Evolutionary conservation across 2,329 filamentous ascomycete species (phyloP).

Genomic region (Botrytis fabae): DNA sequence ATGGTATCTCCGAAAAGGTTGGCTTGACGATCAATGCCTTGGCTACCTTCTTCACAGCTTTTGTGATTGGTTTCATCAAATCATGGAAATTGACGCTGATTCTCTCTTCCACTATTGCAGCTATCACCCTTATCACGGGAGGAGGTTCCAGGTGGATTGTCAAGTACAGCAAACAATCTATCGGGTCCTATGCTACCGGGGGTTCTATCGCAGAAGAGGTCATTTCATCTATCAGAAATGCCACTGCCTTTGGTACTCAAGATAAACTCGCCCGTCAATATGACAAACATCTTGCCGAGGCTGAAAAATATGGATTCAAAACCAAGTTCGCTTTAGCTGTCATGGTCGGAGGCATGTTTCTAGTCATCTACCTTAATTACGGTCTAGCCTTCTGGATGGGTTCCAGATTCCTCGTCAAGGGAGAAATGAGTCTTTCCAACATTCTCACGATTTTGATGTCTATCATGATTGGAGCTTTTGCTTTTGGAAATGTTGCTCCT

Average conservation of each 20-base stretch:
- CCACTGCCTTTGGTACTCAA: conserved; percentile 90
- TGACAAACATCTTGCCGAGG: conserved; percentile 69
- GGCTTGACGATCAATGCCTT: conserved; percentile 73
- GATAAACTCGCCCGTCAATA: conserved; percentile 88
- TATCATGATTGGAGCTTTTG: conserved; percentile 91
- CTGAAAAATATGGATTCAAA: conserved; percentile 74
- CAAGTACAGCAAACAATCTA: conserved; percentile 74
- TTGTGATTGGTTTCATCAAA: conserved; percentile 85
- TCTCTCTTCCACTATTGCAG: conserved; percentile 76
- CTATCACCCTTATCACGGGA: conserved; percentile 77
- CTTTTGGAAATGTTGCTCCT: conserved; percentile 82
- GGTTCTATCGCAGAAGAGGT: conserved; percentile 93
- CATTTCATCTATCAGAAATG: conserved; percentile 88
- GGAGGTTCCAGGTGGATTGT: conserved; percentile 72
- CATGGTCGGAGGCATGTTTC: conserved; percentile 84
- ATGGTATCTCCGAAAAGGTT: conserved; percentile 90
- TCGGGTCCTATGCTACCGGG: conserved; percentile 78
- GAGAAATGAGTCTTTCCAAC: conserved; percentile 64
- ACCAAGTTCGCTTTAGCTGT: conserved; percentile 70
- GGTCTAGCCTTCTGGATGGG: conserved; percentile 88
- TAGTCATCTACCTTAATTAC: conserved; percentile 82
- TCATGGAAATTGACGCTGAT: conserved; percentile 95
- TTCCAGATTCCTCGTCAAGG: conserved; percentile 68
- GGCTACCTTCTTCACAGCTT: conserved; percentile 83
- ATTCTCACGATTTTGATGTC: conserved; percentile 86